Evolutionary conservation across 2,329 filamentous ascomycete genomes (phyloP).

Genomic region (Colletotrichum horii): DNA sequence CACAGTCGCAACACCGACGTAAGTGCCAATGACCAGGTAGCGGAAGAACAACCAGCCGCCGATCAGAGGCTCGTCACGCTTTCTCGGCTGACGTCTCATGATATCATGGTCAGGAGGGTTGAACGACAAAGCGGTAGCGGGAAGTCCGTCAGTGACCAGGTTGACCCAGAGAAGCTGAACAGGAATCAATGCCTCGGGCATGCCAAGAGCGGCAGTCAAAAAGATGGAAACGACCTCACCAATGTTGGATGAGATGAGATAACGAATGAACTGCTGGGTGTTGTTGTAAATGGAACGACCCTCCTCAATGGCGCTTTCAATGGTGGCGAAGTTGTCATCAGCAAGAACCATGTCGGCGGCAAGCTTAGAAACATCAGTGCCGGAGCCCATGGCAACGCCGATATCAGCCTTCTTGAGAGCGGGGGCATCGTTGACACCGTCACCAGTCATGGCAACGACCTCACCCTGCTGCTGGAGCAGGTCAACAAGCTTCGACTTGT

Average conservation of each 20-base stretch:
- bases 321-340: conserved; percentile 99
- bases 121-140: conserved; percentile 94
- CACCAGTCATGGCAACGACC: conserved; percentile 98
- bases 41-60: conserved; percentile 97
- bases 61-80: conserved; percentile 91
- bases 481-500: conserved; percentile 98
- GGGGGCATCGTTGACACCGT: conserved; percentile 97
- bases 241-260: conserved; percentile 98
- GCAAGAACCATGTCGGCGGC: conserved; percentile 98
- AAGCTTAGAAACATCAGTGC: conserved; percentile 95
- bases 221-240: conserved; percentile 99
- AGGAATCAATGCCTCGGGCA: conserved; percentile 96
- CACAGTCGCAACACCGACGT: conserved; percentile 93
- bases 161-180: conserved; percentile 99
- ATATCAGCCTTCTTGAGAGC: conserved; percentile 99
- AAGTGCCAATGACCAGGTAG: conserved; percentile 94
- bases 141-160: conserved; percentile 94
- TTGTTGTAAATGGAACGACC: conserved; percentile 99
- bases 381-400: conserved; percentile 97
- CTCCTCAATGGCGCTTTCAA: conserved; percentile 94
- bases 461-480: conserved; percentile 91
- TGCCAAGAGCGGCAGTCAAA: conserved; percentile 91
- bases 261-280: conserved; percentile 99
- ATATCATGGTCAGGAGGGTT: conserved; percentile 99
- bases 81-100: conserved; percentile 90